Conservation (phyloP, 2,329 filamentous ascomycete genomes). For the Aureobasidium melanogenum region DNA sequence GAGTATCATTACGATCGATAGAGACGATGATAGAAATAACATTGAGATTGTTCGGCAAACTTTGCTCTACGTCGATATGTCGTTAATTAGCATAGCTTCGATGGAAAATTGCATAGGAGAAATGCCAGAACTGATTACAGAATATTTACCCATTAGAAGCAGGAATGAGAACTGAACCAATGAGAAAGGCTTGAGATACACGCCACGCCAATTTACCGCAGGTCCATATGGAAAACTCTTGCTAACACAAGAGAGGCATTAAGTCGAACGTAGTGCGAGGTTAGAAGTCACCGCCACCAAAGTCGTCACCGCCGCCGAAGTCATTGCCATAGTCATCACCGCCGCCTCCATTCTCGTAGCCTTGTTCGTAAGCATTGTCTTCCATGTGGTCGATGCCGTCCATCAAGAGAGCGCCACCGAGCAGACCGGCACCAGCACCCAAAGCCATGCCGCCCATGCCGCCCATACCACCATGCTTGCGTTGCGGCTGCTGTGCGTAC, state of each 20-base stretch:
- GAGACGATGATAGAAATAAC: too few relatives aligned
- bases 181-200: background rate
- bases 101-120: background rate
- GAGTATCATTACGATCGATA: too few relatives aligned
- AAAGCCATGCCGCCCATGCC: slow-evolving; percentile 29
- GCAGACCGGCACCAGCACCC: slow-evolving; percentile 64
- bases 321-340: slow-evolving; percentile 22
- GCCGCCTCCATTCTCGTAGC: slow-evolving; percentile 28
- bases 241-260: background rate
- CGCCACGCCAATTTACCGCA: background rate
- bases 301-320: slow-evolving; percentile 25
- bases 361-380: slow-evolving; percentile 42
- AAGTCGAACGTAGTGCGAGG: background rate
- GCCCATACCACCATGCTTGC: slow-evolving; percentile 32
- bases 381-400: slow-evolving; percentile 50
- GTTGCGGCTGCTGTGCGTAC: slow-evolving; percentile 31
- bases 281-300: slow-evolving; percentile 17
- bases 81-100: too few relatives aligned
- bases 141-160: background rate
- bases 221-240: background rate
- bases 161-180: background rate
- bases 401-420: slow-evolving; percentile 70
- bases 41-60: too few relatives aligned
- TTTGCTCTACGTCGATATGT: background rate
- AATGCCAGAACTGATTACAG: background rate